Evolutionary conservation across 163 green algal genomes (phyloP), one percentile per base, ranked within the genome.

Genomic region (Volvox carteri): DNA sequence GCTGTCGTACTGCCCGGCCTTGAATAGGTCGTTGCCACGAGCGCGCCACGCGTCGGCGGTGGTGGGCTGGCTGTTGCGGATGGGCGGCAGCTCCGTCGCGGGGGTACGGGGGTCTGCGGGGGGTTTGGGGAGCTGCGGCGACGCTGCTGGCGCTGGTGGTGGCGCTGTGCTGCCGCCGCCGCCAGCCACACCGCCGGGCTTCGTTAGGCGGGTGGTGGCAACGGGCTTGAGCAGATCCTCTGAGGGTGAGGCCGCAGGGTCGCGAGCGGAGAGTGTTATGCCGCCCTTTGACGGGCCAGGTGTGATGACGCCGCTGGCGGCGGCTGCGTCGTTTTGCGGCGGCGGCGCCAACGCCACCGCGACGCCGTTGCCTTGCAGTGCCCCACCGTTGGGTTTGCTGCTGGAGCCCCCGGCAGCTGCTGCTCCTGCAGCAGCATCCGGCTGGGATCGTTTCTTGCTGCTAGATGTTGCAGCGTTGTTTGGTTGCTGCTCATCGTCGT

Each of bases 21-120:
- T 97, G 81, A 97, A 98, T 30, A 95, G 88, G 23, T 90, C 90
- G 78, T 98, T 98, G 56, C 96, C 96, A 16, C 91, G 92, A 0
- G 91, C 85, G 41, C 90, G 92, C 93, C 90, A 96, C 23, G 48
- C 90, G 28, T 93, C 92, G 30, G 90, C 79, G 18, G 76, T 91
- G 60, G 85, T 54, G 14, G 79, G 83, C 44, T 87, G 84, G 44
- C 62, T 54, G 86, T 89, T 90, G 72, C 90, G 80, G 11, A 93
- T 78, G 33, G 90, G 90, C 46, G 90, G 90, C 28, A 90, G 76
- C 30, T 44, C 11, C 5, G 37, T 35, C 0, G 35, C 46, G 35
- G 72, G 72, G 16, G 74, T n/a, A n/a, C n/a, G n/a, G n/a, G n/a
- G n/a, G n/a, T n/a, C n/a, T n/a, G n/a, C n/a, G n/a, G n/a, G n/a